Conservation (phyloP, 2,329 filamentous ascomycete genomes). For the Fusarium sp. region DNA sequence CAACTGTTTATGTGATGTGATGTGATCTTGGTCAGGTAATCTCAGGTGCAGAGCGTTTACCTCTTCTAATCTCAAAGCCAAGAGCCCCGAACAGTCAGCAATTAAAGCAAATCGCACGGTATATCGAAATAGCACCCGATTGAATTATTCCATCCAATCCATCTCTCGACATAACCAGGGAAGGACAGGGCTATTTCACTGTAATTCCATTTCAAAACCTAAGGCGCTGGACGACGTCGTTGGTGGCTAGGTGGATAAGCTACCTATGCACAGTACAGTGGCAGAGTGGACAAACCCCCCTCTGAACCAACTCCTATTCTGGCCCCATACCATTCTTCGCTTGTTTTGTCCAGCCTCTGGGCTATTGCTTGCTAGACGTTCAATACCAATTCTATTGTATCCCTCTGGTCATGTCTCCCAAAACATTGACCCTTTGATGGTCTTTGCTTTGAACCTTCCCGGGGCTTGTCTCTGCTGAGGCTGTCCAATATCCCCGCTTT, state of each 20-base stretch:
- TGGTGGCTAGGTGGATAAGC: conserved; percentile 29
- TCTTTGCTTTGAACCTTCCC: conserved; percentile 11
- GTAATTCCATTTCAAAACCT: conserved; percentile 16
- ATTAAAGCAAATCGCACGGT: conserved; percentile 29
- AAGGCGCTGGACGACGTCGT: conserved; percentile 29
- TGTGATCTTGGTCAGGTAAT: conserved; percentile 25
- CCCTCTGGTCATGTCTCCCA: conserved; percentile 18
- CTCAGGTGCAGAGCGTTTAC: neutral
- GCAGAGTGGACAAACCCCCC: neutral
- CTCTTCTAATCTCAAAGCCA: neutral
- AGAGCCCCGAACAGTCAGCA: conserved; percentile 21
- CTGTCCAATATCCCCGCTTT: conserved; percentile 21
- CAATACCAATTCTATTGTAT: conserved; percentile 17
- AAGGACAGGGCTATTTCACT: conserved; percentile 28
- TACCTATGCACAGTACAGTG: neutral
- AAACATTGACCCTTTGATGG: conserved; percentile 25
- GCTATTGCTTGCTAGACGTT: conserved; percentile 7
- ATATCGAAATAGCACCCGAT: conserved; percentile 18
- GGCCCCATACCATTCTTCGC: conserved; percentile 27
- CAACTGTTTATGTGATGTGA: conserved; percentile 14
- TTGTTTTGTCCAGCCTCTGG: neutral
- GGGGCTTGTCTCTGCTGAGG: conserved; percentile 22
- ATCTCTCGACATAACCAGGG: conserved; percentile 9
- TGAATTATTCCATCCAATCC: conserved; percentile 29
- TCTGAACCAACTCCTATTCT: conserved; percentile 4